Conservation (phyloP, 352 stramenopile species). For the Phytopythium delawarense region DNA sequence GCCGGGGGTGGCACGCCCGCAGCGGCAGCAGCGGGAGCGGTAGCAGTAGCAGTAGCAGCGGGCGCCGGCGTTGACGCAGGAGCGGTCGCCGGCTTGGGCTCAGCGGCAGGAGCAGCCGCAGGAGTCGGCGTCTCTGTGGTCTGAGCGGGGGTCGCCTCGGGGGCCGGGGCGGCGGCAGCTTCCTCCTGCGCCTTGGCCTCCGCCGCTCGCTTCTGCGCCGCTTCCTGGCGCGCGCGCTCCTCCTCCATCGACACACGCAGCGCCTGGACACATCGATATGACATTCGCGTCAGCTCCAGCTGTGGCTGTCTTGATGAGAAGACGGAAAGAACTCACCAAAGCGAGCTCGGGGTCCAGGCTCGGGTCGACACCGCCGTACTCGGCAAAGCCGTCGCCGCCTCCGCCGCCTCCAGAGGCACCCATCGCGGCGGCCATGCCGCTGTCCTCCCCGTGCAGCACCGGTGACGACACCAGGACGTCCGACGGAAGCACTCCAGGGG, state of each 20-base stretch:
- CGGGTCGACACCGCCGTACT: conserved; percentile 96
- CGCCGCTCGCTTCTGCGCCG: conserved; percentile 87
- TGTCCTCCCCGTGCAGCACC: conserved; percentile 90
- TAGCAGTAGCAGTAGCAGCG: conserved; percentile 1
- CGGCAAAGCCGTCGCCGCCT: conserved; percentile 78
- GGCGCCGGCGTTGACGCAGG: conserved; percentile 8
- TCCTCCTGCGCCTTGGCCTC: conserved; percentile 70
- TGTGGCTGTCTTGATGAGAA: neutral
- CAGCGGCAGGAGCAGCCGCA: conserved; percentile 3
- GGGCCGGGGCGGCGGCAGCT: conserved; percentile 15
- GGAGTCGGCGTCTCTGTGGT: conserved; percentile 36
- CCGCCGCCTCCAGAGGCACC: conserved; percentile 21
- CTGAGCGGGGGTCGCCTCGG: conserved; percentile 51
- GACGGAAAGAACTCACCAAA: conserved; percentile 66
- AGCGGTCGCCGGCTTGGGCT: conserved; percentile 19
- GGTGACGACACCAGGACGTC: conserved; percentile 96
- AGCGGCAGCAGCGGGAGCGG: conserved; percentile 9
- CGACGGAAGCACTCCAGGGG: conserved; percentile 94
- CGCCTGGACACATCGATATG: conserved; percentile 25
- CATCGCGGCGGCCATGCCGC: conserved; percentile 40
- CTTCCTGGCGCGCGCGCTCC: conserved; percentile 94
- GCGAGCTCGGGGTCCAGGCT: conserved; percentile 98
- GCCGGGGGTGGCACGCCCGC: conserved; percentile 47
- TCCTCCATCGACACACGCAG: conserved; percentile 99
- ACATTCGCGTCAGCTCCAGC: neutral